Conservation (phyloP, 148 eudicot species). For the Chenopodium formosanum region DNA sequence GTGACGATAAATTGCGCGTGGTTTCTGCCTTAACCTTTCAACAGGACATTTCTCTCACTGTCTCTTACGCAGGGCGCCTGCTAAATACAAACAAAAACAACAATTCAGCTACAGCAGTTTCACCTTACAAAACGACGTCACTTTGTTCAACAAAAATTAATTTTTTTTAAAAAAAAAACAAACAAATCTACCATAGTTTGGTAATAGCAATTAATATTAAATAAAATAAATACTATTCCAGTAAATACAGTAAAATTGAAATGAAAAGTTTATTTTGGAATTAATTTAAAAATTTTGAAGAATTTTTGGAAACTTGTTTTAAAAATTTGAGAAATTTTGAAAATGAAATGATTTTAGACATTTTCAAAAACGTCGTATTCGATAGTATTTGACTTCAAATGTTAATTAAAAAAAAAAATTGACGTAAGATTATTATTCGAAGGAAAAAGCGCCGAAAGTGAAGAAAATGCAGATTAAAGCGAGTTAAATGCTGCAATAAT, state of each 20-base stretch:
- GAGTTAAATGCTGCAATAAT: not conserved
- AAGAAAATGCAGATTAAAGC: not conserved
- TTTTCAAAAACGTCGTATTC: not conserved
- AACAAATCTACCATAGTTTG: not conserved
- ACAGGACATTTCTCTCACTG: not conserved
- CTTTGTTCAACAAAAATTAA: not conserved
- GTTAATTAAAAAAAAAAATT: not conserved
- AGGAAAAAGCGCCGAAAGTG: not conserved
- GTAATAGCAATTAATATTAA: no score
- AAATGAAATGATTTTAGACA: no score
- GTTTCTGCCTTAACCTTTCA: conserved; percentile 13
- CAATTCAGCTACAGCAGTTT: conserved; percentile 28
- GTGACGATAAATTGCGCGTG: conserved; percentile 16
- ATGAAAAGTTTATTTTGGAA: no score
- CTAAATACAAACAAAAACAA: conserved; percentile 15
- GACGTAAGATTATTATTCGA: not conserved
- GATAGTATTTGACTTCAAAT: not conserved
- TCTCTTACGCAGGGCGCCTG: conserved; percentile 2
- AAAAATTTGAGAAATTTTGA: no score
- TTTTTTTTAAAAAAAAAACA: no score
- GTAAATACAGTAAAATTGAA: no score
- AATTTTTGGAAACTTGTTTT: no score
- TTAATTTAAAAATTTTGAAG: no score
- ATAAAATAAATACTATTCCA: no score
- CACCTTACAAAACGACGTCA: conserved; percentile 3